These are phyloP conservation scores for Linaria vulgaris DNA, from an alignment of 257 asterid species.

Conservation along the genomic window DNA sequence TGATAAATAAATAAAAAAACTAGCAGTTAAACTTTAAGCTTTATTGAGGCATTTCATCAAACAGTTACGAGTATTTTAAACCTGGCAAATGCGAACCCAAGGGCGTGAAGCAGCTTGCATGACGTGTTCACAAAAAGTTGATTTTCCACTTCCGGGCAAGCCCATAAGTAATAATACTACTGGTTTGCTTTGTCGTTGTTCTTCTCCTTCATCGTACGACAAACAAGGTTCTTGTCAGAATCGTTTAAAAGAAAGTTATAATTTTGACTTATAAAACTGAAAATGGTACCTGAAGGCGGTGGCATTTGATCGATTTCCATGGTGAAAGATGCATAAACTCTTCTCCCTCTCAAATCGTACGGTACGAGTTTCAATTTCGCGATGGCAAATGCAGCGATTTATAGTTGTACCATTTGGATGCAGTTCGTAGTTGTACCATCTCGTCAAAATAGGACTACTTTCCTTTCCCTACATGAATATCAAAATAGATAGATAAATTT, in stretches of 20 bases:
- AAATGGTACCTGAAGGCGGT: slow-evolving; percentile 36
- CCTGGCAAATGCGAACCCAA: slow-evolving; percentile 97
- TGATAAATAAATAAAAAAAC: too few species aligned
- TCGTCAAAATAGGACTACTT: too few species aligned
- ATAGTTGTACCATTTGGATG: too few species aligned
- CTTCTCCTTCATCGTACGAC: slow-evolving; percentile 36
- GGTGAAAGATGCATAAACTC: slow-evolving; percentile 37
- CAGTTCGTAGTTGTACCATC: too few species aligned
- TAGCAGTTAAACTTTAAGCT: not conserved
- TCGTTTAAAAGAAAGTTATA: not conserved
- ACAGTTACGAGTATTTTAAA: slow-evolving; percentile 31
- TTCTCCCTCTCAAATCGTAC: not conserved
- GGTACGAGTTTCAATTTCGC: too few species aligned
- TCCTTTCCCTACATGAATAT: too few species aligned
- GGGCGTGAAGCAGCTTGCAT: slow-evolving; percentile 51
- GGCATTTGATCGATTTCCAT: slow-evolving; percentile 58
- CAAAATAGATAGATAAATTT: too few species aligned
- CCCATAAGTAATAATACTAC: slow-evolving; percentile 64
- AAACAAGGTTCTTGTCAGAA: not conserved
- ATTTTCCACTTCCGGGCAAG: slow-evolving; percentile 94
- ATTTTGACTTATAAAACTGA: not conserved
- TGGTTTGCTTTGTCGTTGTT: slow-evolving; percentile 28
- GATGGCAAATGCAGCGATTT: too few species aligned
- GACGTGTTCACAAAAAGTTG: slow-evolving; percentile 80
- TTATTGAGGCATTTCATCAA: slow-evolving; percentile 41